Evolutionary conservation across 352 stramenopile species (phyloP), one percentile per base, ranked within the genome.

Genomic region (Phytophthora constricta): DNA sequence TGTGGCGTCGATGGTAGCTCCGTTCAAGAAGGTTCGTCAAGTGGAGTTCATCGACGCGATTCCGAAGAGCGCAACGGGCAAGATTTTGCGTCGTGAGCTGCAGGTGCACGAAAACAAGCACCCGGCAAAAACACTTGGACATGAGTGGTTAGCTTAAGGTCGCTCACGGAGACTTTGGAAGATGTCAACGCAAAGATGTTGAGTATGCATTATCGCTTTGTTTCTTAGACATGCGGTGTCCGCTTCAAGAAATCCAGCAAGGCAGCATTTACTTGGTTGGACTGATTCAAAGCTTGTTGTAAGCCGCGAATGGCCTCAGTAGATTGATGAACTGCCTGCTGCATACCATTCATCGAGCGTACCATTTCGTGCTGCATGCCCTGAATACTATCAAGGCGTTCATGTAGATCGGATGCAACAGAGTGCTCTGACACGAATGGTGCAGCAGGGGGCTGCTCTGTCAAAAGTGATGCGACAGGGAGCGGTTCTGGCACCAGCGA

Each of bases 81-180:
- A 98, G 77, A 97, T 98, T 56, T 70, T 98, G 33, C 81, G 93
- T 39, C 77, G 92, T 17, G 68, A 97, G 42, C 71, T 98, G n/a
- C 78, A 87, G 31, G 73, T 68, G 11, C 43, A 62, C 20, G 70
- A 85, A 42, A 85, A 82, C 57, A 53, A 68, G 60, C 41, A 64
- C 33, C 68, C 74, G n/a, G n/a, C n/a, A n/a, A n/a, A n/a, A n/a
- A n/a, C n/a, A n/a, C n/a, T n/a, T n/a, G n/a, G n/a, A n/a, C n/a
- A n/a, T n/a, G n/a, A n/a, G n/a, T n/a, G n/a, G n/a, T n/a, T n/a
- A n/a, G n/a, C n/a, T n/a, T n/a, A n/a, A n/a, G n/a, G n/a, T n/a
- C n/a, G n/a, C n/a, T n/a, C n/a, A n/a, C n/a, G n/a, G n/a, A n/a
- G n/a, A n/a, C n/a, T n/a, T n/a, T n/a, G n/a, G n/a, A n/a, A n/a